Conservation (phyloP, 345 rosid genomes). For the Citrus mangshanensis region DNA sequence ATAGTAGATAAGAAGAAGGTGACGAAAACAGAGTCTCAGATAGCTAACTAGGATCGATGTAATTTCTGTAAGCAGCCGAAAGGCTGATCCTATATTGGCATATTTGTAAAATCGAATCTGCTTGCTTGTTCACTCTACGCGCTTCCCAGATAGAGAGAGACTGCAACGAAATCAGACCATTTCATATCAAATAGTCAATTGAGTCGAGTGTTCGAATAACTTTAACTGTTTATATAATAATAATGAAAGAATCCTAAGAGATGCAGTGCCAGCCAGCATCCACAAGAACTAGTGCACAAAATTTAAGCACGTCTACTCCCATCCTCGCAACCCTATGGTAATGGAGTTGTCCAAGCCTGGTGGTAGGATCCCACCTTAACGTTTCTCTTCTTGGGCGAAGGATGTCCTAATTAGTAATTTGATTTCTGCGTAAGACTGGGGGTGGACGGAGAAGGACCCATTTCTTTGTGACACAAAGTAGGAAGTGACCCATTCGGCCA, state of each 20-base stretch:
- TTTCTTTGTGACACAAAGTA: neutral
- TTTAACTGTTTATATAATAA: neutral
- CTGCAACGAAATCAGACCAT: neutral
- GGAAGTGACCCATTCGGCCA: neutral
- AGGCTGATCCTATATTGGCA: neutral
- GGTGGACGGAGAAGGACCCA: neutral
- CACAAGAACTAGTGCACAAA: constrained; percentile 8
- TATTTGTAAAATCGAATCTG: neutral
- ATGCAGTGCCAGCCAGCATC: neutral
- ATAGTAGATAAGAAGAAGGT: neutral
- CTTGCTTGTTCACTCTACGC: neutral
- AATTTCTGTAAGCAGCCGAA: neutral
- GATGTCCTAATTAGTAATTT: neutral
- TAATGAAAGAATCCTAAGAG: neutral
- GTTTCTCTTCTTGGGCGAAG: neutral
- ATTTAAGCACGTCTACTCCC: constrained; percentile 14
- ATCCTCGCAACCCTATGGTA: constrained; percentile 10
- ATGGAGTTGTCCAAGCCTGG: constrained; percentile 1
- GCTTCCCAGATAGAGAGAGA: neutral
- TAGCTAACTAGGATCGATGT: too few species aligned
- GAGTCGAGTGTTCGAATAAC: neutral
- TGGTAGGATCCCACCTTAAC: neutral
- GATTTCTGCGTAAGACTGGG: neutral
- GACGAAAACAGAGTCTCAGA: neutral
- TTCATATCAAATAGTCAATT: neutral